Conservation (phyloP, 1,284 basidiomycete species). For the Trametes pubescens region DNA sequence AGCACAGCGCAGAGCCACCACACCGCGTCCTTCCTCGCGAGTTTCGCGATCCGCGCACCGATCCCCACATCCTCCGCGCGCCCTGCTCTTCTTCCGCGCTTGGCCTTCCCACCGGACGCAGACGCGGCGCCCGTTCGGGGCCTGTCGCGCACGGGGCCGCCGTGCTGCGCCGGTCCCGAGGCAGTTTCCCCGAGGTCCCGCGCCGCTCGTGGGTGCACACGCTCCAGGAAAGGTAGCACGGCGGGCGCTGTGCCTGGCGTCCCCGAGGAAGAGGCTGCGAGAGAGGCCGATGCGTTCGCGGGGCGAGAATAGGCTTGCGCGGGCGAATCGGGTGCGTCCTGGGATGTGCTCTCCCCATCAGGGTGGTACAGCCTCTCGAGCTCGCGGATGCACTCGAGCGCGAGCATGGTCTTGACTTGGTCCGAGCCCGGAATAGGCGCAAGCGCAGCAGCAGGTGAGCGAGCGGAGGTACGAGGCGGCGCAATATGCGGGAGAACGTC, state of each 20-base stretch:
- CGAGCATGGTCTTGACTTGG: slow-evolving; percentile 31
- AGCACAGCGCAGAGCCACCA: slow-evolving; percentile 63
- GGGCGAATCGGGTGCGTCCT: slow-evolving; percentile 15
- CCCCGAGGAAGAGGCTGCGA: slow-evolving; percentile 15
- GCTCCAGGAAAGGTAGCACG: background rate
- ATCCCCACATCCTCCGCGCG: background rate
- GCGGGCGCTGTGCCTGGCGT: slow-evolving; percentile 12
- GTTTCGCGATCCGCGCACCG: slow-evolving; percentile 38
- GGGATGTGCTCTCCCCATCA: background rate
- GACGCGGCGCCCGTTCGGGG: slow-evolving; percentile 16
- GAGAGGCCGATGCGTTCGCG: slow-evolving; percentile 2
- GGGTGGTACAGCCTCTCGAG: slow-evolving; percentile 32
- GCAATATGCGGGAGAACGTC: slow-evolving; percentile 14
- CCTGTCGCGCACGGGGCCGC: slow-evolving; percentile 16
- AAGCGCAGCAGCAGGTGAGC: background rate
- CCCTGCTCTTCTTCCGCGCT: background rate
- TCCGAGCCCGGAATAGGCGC: slow-evolving; percentile 1
- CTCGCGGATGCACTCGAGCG: slow-evolving; percentile 38
- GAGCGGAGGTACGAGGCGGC: background rate
- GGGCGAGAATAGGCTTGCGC: slow-evolving; percentile 12
- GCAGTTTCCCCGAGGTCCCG: slow-evolving; percentile 32
- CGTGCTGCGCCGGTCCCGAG: slow-evolving; percentile 10
- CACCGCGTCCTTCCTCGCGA: slow-evolving; percentile 59
- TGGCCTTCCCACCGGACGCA: slow-evolving; percentile 15
- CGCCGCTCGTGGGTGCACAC: slow-evolving; percentile 19